These are phyloP conservation scores for Cyanidiococcus yangmingshanensis DNA, from an alignment of 23 red algal genomes.

Conservation along the genomic window DNA sequence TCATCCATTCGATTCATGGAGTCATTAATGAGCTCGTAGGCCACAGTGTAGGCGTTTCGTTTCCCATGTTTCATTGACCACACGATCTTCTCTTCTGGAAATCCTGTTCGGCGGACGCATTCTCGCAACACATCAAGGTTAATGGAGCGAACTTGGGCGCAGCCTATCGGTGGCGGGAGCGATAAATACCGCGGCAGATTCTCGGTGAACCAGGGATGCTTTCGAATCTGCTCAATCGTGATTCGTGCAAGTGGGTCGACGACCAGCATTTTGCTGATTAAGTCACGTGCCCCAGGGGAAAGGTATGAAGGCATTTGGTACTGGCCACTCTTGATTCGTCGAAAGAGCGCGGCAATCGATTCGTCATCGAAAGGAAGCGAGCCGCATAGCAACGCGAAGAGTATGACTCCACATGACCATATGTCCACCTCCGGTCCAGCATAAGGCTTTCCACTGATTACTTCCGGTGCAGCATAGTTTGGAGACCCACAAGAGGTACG, in stretches of 20 bases:
- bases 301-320: slow-evolving; percentile 85
- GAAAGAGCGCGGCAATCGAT: slow-evolving; percentile 82
- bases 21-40: slow-evolving; percentile 77
- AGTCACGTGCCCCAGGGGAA: slow-evolving; percentile 49
- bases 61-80: slow-evolving; percentile 44
- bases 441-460: slow-evolving; percentile 94
- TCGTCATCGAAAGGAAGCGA: slow-evolving; percentile 98
- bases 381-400: slow-evolving; percentile 89
- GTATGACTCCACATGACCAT: slow-evolving; percentile 92
- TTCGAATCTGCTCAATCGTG: slow-evolving; percentile 78
- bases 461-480: slow-evolving; percentile 96
- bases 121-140: slow-evolving; percentile 52
- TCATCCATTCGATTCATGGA: slow-evolving; percentile 55
- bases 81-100: slow-evolving; percentile 50
- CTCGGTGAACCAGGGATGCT: slow-evolving; percentile 81
- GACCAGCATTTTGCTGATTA: slow-evolving; percentile 91
- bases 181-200: slow-evolving; percentile 82
- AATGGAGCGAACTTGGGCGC: slow-evolving; percentile 31
- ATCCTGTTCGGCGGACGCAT: slow-evolving; percentile 41
- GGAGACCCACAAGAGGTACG: slow-evolving; percentile 86
- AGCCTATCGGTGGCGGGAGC: slow-evolving; percentile 33
- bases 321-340: slow-evolving; percentile 84
- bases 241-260: slow-evolving; percentile 78
- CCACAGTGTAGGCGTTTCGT: slow-evolving; percentile 78
- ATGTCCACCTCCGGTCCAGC: slow-evolving; percentile 96